Conservation (phyloP, 2,329 filamentous ascomycete genomes). For the Hypoxylon sp. region DNA sequence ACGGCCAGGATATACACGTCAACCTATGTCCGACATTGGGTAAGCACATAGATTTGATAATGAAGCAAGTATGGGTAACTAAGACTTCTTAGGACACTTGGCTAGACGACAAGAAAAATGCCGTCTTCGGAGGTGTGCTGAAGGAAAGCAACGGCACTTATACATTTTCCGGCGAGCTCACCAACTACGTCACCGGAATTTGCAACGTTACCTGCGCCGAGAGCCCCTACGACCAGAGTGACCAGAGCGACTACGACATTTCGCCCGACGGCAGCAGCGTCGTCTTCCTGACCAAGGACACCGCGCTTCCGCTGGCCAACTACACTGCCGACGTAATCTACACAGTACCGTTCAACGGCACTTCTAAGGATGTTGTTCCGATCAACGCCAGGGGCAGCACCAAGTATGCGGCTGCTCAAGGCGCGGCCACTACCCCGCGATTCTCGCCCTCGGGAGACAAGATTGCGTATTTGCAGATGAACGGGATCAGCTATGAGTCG, state of each 20-base stretch:
- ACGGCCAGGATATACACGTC: conserved; percentile 67
- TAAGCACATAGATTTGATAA: conserved; percentile 26
- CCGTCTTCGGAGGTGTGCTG: conserved; percentile 70
- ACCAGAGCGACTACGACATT: conserved; percentile 70
- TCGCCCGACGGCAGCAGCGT: conserved; percentile 58
- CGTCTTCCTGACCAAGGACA: conserved; percentile 68
- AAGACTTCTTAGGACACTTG: conserved; percentile 58
- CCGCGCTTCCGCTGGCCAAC: conserved; percentile 64
- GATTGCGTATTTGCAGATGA: conserved; percentile 72
- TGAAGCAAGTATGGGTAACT: conserved; percentile 11
- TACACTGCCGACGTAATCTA: conserved; percentile 59
- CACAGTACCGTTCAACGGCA: conserved; percentile 50
- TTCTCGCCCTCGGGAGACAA: conserved; percentile 70
- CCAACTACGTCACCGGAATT: conserved; percentile 53
- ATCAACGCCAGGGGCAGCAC: conserved; percentile 52
- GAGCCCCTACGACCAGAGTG: conserved; percentile 65
- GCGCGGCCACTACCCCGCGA: conserved; percentile 51
- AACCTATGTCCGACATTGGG: conserved; percentile 70
- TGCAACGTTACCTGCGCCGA: conserved; percentile 51
- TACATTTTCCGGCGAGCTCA: conserved; percentile 48
- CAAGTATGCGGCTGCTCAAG: conserved; percentile 50
- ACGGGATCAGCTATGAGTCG: conserved; percentile 68
- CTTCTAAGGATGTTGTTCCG: conserved; percentile 47
- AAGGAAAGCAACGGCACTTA: conserved; percentile 47
- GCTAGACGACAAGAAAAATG: conserved; percentile 65